Evolutionary conservation across 1,284 basidiomycete species (phyloP).

Genomic region (Leccinum subspadiceum): DNA sequence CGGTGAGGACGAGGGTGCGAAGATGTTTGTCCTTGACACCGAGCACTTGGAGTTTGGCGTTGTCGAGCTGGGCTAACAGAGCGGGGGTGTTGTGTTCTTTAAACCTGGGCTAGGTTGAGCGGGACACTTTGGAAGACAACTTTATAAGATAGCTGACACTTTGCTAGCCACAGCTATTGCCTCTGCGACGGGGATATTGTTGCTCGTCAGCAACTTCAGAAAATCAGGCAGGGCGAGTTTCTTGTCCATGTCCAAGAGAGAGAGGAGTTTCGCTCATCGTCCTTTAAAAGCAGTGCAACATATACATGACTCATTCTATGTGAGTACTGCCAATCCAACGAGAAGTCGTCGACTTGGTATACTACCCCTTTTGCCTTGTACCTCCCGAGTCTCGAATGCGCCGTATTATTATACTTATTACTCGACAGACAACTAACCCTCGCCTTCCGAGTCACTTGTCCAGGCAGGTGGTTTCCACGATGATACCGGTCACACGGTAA

Average conservation of each 20-base stretch:
- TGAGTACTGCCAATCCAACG: slow-evolving; percentile 8
- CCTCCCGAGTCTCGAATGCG: background rate
- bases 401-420: slow-evolving; percentile 6
- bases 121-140: background rate
- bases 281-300: background rate
- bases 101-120: slow-evolving; percentile 52
- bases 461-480: slow-evolving; percentile 87
- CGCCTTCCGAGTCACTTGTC: slow-evolving; percentile 40
- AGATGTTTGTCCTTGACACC: slow-evolving; percentile 70
- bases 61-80: slow-evolving; percentile 56
- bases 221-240: slow-evolving; percentile 72
- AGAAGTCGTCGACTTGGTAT: slow-evolving; percentile 22
- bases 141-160: slow-evolving; percentile 52
- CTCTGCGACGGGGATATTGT: slow-evolving; percentile 63
- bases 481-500: slow-evolving; percentile 85
- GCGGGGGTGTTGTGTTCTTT: slow-evolving; percentile 68
- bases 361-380: slow-evolving; percentile 15
- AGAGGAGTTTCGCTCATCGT: background rate
- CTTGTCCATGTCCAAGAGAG: slow-evolving; percentile 19
- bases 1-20: slow-evolving; percentile 59
- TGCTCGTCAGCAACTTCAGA: slow-evolving; percentile 67
- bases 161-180: slow-evolving; percentile 79
- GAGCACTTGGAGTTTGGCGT: slow-evolving; percentile 53
- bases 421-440: slow-evolving; percentile 2
- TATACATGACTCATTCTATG: slow-evolving; percentile 1